Evolutionary conservation across 2,329 filamentous ascomycete genomes (phyloP).

Genomic region (Sporothrix pallida): DNA sequence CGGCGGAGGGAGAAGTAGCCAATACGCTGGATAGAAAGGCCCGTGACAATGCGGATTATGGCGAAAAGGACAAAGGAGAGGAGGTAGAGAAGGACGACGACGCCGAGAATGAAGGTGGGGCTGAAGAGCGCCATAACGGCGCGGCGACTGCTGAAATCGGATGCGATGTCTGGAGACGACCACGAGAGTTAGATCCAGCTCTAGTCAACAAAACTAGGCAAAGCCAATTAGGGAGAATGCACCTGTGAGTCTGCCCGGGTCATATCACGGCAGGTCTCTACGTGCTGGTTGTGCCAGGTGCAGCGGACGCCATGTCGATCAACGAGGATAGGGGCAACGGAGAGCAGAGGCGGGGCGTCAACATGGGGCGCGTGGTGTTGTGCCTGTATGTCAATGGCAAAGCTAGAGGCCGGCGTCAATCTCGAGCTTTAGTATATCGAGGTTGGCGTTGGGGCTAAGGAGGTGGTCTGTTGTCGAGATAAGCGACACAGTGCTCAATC

Average conservation of each 20-base stretch:
- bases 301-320: slow-evolving; percentile 32
- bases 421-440: background rate
- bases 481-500: background rate
- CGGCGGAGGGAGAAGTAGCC: slow-evolving; percentile 91
- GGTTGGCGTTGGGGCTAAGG: background rate
- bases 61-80: slow-evolving; percentile 93
- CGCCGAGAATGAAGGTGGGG: slow-evolving; percentile 84
- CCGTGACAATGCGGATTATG: slow-evolving; percentile 87
- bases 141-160: background rate
- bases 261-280: slow-evolving; percentile 34
- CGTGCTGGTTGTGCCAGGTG: slow-evolving; percentile 12
- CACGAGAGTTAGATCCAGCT: background rate
- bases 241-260: slow-evolving; percentile 28
- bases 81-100: slow-evolving; percentile 85
- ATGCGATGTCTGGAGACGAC: background rate
- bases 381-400: background rate
- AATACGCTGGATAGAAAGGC: slow-evolving; percentile 92
- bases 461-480: background rate
- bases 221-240: background rate
- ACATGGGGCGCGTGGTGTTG: background rate
- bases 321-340: slow-evolving; percentile 15
- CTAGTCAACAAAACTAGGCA: background rate
- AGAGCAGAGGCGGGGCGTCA: background rate
- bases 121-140: slow-evolving; percentile 68
- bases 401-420: background rate